Evolutionary conservation across 176 grass and related monocot species (phyloP), one percentile per base, ranked within the genome.

Genomic region (Bromus sterilis): DNA sequence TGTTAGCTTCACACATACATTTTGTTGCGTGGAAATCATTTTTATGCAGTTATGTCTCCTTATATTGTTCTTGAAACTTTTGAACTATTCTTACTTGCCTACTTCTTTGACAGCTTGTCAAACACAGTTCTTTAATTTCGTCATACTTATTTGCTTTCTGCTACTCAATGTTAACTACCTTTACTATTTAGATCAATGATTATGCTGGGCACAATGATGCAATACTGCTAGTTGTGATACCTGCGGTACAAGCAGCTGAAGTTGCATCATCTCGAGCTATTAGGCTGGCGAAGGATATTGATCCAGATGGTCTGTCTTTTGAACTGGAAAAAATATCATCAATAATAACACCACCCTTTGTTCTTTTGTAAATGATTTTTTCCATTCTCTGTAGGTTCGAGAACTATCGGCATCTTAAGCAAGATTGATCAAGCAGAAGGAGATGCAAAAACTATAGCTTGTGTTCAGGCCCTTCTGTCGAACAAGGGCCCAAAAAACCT

Each of bases 361-460:
- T 31, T 65, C 33, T 76, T 13, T 32, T 23, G 41, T 51, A 82
- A 43, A 2, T 86, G 1, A 66, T 77, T 34, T 57, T 79, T 72
- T 53, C 66, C 20, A 20, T 78, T 61, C 42, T 59, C 56, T 76
- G 62, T 71, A 98, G 95, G 95, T 34, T 95, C 92, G n/a, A 93
- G 95, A 91, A 98, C 95, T 71, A 69, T 98, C 35, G 95, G 95
- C 76, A 88, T 98, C 39, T 76, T 98, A 84, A 94, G 95, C 86
- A 98, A 98, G 86, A 40, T 97, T 35, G 94, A 97, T 89, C 94
- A 97, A 82, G 91, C 84, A 86, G 46, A 71, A 30, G 91, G 89
- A 83, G 94, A 97, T 65, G 80, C 75, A 14, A 97, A 97, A 86
- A 90, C 85, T 77, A 78, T 97, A 66, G 86, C 89, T 41, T 92